Conservation (phyloP, 2,329 filamentous ascomycete species). For the Diaporthe sp. region DNA sequence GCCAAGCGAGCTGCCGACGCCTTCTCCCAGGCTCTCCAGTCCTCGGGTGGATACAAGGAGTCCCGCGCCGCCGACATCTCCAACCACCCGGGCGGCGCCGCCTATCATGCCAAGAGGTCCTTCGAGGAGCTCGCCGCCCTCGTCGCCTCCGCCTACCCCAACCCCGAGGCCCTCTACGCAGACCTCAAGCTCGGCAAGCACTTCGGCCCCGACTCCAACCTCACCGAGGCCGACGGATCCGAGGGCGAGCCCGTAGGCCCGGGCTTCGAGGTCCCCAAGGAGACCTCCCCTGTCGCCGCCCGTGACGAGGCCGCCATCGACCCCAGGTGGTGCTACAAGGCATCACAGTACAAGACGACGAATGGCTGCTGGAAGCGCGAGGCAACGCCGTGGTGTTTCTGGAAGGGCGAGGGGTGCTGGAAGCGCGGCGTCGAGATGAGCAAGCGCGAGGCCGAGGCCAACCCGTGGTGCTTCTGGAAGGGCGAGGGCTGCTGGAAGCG, state of each 20-base stretch:
- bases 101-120: slow-evolving; percentile 55
- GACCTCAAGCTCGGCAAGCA: slow-evolving; percentile 48
- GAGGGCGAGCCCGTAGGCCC: slow-evolving; percentile 22
- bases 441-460: slow-evolving; percentile 45
- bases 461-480: slow-evolving; percentile 41
- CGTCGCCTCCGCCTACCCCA: slow-evolving; percentile 49
- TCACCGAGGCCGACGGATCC: slow-evolving; percentile 42
- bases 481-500: slow-evolving; percentile 54
- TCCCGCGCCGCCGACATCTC: slow-evolving; percentile 49
- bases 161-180: slow-evolving; percentile 51
- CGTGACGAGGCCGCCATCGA: slow-evolving; percentile 38
- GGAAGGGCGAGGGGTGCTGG: slow-evolving; percentile 39
- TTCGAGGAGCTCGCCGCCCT: slow-evolving; percentile 55
- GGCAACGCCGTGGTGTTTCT: slow-evolving; percentile 35
- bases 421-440: slow-evolving; percentile 36
- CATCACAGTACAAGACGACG: too few relatives aligned
- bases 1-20: slow-evolving; percentile 56
- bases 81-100: slow-evolving; percentile 52
- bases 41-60: slow-evolving; percentile 44
- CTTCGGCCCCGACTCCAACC: slow-evolving; percentile 43
- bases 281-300: slow-evolving; percentile 9
- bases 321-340: slow-evolving; percentile 37
- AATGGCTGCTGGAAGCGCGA: slow-evolving; percentile 52
- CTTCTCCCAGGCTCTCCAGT: slow-evolving; percentile 48
- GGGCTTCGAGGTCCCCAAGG: slow-evolving; percentile 20